Base-by-base conservation (phyloP, 169 alveolate genomes). In the Cryptosporidium sp. region DNA sequence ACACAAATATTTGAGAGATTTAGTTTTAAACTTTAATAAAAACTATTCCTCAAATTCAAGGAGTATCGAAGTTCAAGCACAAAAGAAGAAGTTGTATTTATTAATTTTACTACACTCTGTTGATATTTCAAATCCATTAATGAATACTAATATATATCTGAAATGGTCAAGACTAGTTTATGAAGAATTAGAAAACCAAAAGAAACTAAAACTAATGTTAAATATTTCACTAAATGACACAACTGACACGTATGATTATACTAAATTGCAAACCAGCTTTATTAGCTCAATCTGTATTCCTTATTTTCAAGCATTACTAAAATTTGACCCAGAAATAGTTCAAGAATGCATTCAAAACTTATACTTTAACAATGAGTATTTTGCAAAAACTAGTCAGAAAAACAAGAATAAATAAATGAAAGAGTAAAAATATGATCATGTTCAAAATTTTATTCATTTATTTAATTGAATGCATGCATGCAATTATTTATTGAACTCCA, bases 61-160 rank as follows among this genome's bases (percentile, higher is more conserved):
- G 44, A 35, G 42, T n/a, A 14, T 29, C 1, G 31, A 70, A 12
- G 8, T 21, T n/a, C 8, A 42, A 10, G 10, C 6, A 1, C 7
- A 7, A 9, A 62, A 48, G 52, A 80, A 65, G 18, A 42, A 42
- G 7, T 23, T 80, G 37, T 80, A 80, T 44, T 9, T 62, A 26
- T 62, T 69, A 1, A 39, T 44, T 2, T 51, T 80, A 29, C 21
- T 80, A 21, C 89, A 80, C 21, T 60, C 89, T 21, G 89, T 69
- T 12, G 89, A 80, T 29, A 80, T 80, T 37, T 80, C 89, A 37
- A 80, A 80, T 29, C 89, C 89, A 2, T 29, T 80, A 80, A 42
- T 80, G 68, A 67, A 80, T 26, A 37, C 44, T 26, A 45, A 62
- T 21, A 80, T 80, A 23, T 80, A 80, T 33, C 5, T 62, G 5